These are phyloP conservation scores for Nicotiana attenuata DNA, from an alignment of 257 asterid genomes.

Conservation along the genomic window DNA sequence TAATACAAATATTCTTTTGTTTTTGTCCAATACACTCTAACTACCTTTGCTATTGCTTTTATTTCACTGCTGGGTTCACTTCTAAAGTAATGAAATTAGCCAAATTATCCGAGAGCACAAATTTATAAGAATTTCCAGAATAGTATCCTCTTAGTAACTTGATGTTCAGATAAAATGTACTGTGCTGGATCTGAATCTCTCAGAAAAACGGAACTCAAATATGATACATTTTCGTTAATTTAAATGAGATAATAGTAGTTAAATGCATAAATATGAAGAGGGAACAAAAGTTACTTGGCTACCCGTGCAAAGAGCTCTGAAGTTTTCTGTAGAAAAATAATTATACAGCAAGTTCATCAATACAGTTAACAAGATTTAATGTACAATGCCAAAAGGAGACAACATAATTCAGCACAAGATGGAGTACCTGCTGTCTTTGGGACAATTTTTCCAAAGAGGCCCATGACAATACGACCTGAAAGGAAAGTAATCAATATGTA, in stretches of 20 bases:
- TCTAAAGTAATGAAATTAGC: not conserved
- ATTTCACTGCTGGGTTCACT: not conserved
- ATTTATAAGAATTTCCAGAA: not conserved
- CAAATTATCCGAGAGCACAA: not conserved
- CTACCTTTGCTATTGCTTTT: not conserved
- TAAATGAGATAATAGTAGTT: not conserved
- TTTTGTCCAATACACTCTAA: not conserved
- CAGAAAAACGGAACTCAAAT: not conserved
- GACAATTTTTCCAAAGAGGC: slow-evolving; percentile 74
- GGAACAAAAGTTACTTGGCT: slow-evolving; percentile 56
- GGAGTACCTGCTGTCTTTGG: slow-evolving; percentile 76
- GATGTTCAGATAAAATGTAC: not conserved
- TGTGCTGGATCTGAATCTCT: not conserved
- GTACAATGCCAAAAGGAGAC: not conserved
- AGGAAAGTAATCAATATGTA: not conserved
- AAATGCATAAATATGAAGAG: slow-evolving; percentile 17
- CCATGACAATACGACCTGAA: slow-evolving; percentile 82
- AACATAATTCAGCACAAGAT: not conserved
- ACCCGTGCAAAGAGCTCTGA: slow-evolving; percentile 98
- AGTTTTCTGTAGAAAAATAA: slow-evolving; percentile 65
- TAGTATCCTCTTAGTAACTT: not conserved
- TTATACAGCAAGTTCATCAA: not conserved
- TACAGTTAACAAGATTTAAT: not conserved
- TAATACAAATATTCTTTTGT: not conserved
- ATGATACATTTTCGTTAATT: slow-evolving; percentile 12